These are phyloP conservation scores for Mycosphaerella arachidis DNA, from an alignment of 2,329 filamentous ascomycete species.

Conservation along the genomic window DNA sequence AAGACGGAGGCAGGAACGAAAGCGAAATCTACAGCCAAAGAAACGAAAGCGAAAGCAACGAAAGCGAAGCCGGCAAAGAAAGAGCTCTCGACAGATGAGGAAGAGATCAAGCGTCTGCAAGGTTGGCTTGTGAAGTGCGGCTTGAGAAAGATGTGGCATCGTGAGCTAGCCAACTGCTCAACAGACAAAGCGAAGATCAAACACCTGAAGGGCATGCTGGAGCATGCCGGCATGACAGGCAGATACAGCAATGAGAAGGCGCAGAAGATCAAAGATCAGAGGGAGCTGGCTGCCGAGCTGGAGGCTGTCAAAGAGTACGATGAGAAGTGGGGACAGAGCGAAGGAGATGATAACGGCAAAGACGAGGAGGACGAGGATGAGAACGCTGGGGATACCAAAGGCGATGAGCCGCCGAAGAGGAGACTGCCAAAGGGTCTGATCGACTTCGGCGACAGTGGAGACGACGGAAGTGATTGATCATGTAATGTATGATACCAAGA, in stretches of 20 bases:
- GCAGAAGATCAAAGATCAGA: constrained; percentile 76
- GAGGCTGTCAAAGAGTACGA: constrained; percentile 81
- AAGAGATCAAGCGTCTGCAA: constrained; percentile 84
- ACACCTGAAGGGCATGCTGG: constrained; percentile 73
- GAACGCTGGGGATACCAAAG: constrained; percentile 8
- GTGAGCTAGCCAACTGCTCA: constrained; percentile 72
- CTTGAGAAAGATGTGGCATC: constrained; percentile 84
- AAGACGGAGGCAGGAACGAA: constrained; percentile 32
- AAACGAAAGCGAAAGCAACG: constrained; percentile 32
- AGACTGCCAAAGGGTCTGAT: constrained; percentile 33
- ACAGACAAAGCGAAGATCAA: constrained; percentile 74
- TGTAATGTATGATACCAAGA: not conserved
- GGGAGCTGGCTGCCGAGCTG: constrained; percentile 79
- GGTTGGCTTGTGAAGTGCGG: constrained; percentile 84
- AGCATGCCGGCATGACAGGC: constrained; percentile 80
- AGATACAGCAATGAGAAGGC: constrained; percentile 83
- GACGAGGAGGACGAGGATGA: constrained; percentile 15
- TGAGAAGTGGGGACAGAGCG: constrained; percentile 63
- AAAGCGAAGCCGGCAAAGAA: constrained; percentile 25
- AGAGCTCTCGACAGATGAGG: constrained; percentile 59
- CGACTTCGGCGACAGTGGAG: constrained; percentile 35
- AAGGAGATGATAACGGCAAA: constrained; percentile 13
- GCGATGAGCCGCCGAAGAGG: constrained; percentile 12
- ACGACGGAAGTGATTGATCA: constrained; percentile 28
- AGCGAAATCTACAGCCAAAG: constrained; percentile 35